Evolutionary conservation across 2,329 filamentous ascomycete genomes (phyloP), one percentile per base, ranked within the genome.

Genomic region (Phialophora verrucosa): DNA sequence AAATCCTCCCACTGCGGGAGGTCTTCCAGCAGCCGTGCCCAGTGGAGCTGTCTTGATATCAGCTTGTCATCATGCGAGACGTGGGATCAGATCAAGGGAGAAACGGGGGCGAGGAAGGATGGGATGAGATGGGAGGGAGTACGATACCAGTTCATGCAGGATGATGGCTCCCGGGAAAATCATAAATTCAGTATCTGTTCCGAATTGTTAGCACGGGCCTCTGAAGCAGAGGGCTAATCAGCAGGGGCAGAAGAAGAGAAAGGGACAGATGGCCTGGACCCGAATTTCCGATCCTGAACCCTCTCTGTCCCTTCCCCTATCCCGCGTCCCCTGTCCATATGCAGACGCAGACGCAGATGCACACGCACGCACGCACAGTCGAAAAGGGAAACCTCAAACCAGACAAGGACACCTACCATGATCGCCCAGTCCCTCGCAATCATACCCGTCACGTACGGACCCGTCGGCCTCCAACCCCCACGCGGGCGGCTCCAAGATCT

Each of bases 101-200:
- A 7, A 38, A 14, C 11, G 35, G 23, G 23, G 23, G 2, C 23
- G 23, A 38, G 11, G 14, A 1, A 11, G 11, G 11, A 4, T 0
- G 35, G 14, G 47, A 4, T 25, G 23, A 25, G 23, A 25, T 25
- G 29, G 7, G 5, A 0, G 11, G 7, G 23, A 8, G 20, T 42
- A 51, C 23, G 25, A 11, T 31, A 60, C 20, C 20, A 35, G 35
- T 20, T 60, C 58, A 29, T 60, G 58, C 47, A 60, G n/a, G 29
- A 60, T 51, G 17, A 12, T 8, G 0, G 58, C 29, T 5, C 58
- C 47, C 12, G 42, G n/a, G 12, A 50, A 50, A 12, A 35, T 14
- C 58, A 60, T 60, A 4, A 29, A 60, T 20, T 53, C 47, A 2
- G 27, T n/a, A 10, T 60, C 20, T 51, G 3, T 2, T n/a, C 49